Conservation (phyloP, 2,329 filamentous ascomycete genomes). For the Fusarium floridanum region DNA sequence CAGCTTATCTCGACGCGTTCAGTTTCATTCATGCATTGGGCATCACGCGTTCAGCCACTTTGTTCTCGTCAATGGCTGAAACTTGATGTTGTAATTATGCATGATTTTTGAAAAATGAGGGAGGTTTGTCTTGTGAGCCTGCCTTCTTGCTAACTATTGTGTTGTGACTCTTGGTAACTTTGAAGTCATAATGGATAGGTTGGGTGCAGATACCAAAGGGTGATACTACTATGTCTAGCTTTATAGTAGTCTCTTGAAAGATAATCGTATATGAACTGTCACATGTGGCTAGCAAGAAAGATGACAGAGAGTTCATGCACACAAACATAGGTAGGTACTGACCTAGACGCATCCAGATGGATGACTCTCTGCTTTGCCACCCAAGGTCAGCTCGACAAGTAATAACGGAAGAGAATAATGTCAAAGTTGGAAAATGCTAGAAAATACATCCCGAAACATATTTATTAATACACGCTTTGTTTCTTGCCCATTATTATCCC, state of each 20-base stretch:
- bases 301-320: not conserved
- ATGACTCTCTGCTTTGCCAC: not conserved
- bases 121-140: not conserved
- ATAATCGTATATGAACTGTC: not conserved
- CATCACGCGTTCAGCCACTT: constrained; percentile 8
- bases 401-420: not conserved
- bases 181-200: not conserved
- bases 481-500: not conserved
- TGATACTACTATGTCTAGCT: not conserved
- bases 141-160: not conserved
- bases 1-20: not conserved
- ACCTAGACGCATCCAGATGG: not conserved
- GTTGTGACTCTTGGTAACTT: not conserved
- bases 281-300: not conserved
- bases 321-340: not conserved
- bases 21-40: constrained; percentile 8
- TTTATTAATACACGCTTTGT: not conserved
- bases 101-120: not conserved
- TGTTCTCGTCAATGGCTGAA: not conserved
- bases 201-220: not conserved
- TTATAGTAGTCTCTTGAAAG: not conserved
- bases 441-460: not conserved
- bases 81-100: not conserved
- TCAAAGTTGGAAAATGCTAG: not conserved
- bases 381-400: not conserved